Conservation (phyloP, 495 filamentous ascomycete genomes). For the Elaphomyces granulatus region DNA sequence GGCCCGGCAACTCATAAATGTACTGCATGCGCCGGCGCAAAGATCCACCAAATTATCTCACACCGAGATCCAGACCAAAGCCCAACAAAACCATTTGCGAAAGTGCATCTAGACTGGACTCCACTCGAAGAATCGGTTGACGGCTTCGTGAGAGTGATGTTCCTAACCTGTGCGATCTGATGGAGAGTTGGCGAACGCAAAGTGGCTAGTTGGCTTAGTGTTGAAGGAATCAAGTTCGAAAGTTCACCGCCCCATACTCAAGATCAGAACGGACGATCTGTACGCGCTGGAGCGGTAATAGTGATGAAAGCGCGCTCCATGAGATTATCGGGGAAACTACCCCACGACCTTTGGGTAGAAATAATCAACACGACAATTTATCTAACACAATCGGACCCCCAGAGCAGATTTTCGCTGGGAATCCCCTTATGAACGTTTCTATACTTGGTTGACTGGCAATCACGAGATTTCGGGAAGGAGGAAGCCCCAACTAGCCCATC, state of each 20-base stretch:
- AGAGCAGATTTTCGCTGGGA: not conserved
- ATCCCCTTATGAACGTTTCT: not conserved
- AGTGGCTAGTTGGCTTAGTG: too few relatives aligned
- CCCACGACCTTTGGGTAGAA: constrained; percentile 1
- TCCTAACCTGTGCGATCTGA: too few relatives aligned
- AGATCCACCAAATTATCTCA: not conserved
- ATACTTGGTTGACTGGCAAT: not conserved
- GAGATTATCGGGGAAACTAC: not conserved
- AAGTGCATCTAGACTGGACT: too few relatives aligned
- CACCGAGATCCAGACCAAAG: too few relatives aligned
- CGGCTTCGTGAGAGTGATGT: too few relatives aligned
- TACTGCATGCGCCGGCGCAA: not conserved
- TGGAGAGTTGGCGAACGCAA: too few relatives aligned
- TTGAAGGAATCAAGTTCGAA: too few relatives aligned
- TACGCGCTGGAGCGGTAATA: not conserved
- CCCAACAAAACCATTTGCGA: too few relatives aligned
- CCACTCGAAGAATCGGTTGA: too few relatives aligned
- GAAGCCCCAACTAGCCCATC: constrained; percentile 6
- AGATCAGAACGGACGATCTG: not conserved
- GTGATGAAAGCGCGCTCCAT: constrained; percentile 1
- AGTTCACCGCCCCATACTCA: not conserved
- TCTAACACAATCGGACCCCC: constrained; percentile 1
- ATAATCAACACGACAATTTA: not conserved
- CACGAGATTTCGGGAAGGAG: not conserved
- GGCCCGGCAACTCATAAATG: not conserved